These are phyloP conservation scores for Glomus cerebriforme DNA, from an alignment of 192 early-diverging fungal genomes.

Conservation along the genomic window DNA sequence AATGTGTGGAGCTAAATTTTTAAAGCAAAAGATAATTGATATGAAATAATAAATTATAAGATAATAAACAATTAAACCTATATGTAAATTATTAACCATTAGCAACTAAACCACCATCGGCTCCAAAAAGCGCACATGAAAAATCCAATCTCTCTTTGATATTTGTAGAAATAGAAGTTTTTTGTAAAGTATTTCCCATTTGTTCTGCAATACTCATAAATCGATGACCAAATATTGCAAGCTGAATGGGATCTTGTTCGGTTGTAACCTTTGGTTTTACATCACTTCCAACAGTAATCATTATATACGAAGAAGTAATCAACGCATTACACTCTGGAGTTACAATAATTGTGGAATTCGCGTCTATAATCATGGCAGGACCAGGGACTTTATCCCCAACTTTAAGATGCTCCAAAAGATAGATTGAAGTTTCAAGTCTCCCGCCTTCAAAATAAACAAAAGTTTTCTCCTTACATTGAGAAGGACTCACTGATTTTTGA, in stretches of 20 bases:
- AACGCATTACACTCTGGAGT: conserved; percentile 78
- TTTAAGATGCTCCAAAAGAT: conserved; percentile 60
- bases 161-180: conserved; percentile 94
- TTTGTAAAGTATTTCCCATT: conserved; percentile 93
- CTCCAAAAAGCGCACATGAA: conserved; percentile 94
- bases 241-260: conserved; percentile 83
- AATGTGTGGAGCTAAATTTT: conserved; percentile 70
- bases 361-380: conserved; percentile 90
- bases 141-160: conserved; percentile 99
- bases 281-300: conserved; percentile 52
- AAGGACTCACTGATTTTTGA: conserved; percentile 33
- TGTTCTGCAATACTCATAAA: conserved; percentile 99
- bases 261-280: conserved; percentile 48
- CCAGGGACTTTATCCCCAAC: conserved; percentile 75
- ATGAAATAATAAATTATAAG: background rate
- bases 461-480: conserved; percentile 45
- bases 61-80: background rate
- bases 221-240: conserved; percentile 91
- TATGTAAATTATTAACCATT: conserved; percentile 45
- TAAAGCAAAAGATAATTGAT: background rate
- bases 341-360: conserved; percentile 84
- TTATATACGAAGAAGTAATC: conserved; percentile 71
- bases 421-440: conserved; percentile 71
- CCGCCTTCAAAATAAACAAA: conserved; percentile 80
- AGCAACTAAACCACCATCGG: conserved; percentile 80